Conservation (phyloP, 139 green algal genomes). For the Chara braunii region DNA sequence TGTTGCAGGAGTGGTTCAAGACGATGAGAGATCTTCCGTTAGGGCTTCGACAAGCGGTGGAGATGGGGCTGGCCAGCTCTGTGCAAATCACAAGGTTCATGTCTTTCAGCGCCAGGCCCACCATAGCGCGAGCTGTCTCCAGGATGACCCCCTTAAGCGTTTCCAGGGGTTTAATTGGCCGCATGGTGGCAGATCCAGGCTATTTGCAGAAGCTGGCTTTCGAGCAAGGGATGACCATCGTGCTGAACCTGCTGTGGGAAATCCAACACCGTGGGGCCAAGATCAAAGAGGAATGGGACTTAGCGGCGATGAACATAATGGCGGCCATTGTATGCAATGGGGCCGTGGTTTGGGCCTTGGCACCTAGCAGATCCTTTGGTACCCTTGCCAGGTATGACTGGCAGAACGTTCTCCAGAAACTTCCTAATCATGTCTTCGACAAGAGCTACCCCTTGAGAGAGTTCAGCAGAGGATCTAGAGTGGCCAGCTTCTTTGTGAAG, state of each 20-base stretch:
- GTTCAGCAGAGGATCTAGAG: slow-evolving; percentile 60
- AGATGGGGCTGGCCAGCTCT: slow-evolving; percentile 84
- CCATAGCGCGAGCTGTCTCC: slow-evolving; percentile 70
- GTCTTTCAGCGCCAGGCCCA: slow-evolving; percentile 81
- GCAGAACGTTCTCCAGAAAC: slow-evolving; percentile 62
- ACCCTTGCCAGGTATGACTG: slow-evolving; percentile 66
- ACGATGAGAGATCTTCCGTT: slow-evolving; percentile 75
- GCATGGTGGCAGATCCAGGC: slow-evolving; percentile 85
- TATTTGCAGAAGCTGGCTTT: slow-evolving; percentile 89
- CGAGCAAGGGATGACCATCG: slow-evolving; percentile 74
- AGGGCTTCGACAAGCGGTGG: slow-evolving; percentile 76
- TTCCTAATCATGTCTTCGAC: slow-evolving; percentile 80
- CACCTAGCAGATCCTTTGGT: slow-evolving; percentile 71
- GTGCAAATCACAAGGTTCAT: slow-evolving; percentile 87
- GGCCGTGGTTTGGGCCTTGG: slow-evolving; percentile 75
- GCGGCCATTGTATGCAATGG: slow-evolving; percentile 70
- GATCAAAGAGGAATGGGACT: slow-evolving; percentile 76
- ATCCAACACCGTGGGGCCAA: slow-evolving; percentile 48
- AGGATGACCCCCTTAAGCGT: slow-evolving; percentile 51
- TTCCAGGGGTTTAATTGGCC: slow-evolving; percentile 78
- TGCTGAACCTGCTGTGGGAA: slow-evolving; percentile 67
- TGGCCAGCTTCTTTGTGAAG: slow-evolving; percentile 68
- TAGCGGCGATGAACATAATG: slow-evolving; percentile 77
- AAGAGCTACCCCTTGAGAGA: slow-evolving; percentile 63
- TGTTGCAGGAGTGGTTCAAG: slow-evolving; percentile 83